These are phyloP conservation scores for Eimeria falciformis DNA, from an alignment of 169 alveolate genomes.

Conservation along the genomic window DNA sequence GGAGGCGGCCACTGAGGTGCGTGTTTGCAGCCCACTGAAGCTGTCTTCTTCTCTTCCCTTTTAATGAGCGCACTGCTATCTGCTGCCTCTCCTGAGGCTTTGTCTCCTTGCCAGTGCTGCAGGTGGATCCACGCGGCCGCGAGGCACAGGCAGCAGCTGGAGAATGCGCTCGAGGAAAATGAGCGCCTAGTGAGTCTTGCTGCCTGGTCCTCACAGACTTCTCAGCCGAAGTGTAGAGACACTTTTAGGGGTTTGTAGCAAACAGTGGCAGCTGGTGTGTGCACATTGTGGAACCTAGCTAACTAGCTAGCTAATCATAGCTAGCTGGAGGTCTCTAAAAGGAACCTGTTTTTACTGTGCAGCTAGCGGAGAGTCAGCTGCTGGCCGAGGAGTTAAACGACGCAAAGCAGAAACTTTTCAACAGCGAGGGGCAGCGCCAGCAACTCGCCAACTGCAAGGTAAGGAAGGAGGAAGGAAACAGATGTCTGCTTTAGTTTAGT, in stretches of 20 bases:
- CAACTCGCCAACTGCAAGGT: slow-evolving; percentile 30
- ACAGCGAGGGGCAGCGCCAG: slow-evolving; percentile 14
- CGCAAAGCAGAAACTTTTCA: slow-evolving; percentile 4
- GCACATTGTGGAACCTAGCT: too few species aligned
- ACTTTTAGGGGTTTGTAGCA: too few species aligned
- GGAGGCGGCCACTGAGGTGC: slow-evolving; percentile 23
- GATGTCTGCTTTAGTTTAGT: slow-evolving; percentile 1
- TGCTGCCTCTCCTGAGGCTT: not conserved
- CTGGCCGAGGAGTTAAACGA: not conserved
- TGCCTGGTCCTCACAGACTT: too few species aligned
- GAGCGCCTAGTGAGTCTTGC: not conserved
- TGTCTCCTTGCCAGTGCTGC: not conserved
- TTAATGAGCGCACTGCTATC: not conserved
- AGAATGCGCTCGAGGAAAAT: slow-evolving; percentile 10
- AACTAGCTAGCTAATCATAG: too few species aligned
- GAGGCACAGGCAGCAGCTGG: slow-evolving; percentile 19
- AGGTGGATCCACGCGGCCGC: slow-evolving; percentile 23
- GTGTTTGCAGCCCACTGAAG: not conserved
- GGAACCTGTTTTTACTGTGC: too few species aligned
- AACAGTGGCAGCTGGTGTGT: too few species aligned
- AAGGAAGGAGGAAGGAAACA: not conserved
- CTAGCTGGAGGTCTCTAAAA: too few species aligned
- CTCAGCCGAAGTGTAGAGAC: too few species aligned
- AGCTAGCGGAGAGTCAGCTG: not conserved
- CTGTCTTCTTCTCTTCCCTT: not conserved